Conservation (phyloP, 495 filamentous ascomycete genomes). For the Daldinia concentrica region DNA sequence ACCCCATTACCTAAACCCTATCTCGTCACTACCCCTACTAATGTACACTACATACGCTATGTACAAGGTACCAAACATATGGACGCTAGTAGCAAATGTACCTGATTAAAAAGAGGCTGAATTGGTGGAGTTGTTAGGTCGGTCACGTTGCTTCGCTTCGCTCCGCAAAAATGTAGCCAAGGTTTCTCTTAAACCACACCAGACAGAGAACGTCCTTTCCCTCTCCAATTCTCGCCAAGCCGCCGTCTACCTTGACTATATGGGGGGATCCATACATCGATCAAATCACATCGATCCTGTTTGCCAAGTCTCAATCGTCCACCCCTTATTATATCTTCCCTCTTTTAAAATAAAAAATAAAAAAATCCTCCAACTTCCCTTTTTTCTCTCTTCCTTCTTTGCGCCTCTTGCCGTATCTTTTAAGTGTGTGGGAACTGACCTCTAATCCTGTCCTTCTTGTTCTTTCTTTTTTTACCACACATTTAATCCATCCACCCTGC, state of each 20-base stretch:
- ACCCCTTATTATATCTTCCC: slow-evolving; percentile 18
- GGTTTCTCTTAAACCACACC: not conserved
- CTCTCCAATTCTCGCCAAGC: slow-evolving; percentile 38
- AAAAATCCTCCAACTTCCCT: slow-evolving; percentile 33
- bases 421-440: slow-evolving; percentile 36
- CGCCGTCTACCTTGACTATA: slow-evolving; percentile 35
- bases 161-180: not conserved
- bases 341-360: no score
- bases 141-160: slow-evolving; percentile 3
- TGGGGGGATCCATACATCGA: slow-evolving; percentile 36
- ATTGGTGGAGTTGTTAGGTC: not conserved
- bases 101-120: slow-evolving; percentile 17
- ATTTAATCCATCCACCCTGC: slow-evolving; percentile 6
- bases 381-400: slow-evolving; percentile 17
- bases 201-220: not conserved
- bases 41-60: not conserved
- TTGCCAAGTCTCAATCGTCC: slow-evolving; percentile 40
- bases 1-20: not conserved
- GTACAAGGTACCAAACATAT: no score
- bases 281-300: slow-evolving; percentile 31
- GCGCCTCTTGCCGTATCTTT: slow-evolving; percentile 26
- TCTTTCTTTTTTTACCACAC: slow-evolving; percentile 11
- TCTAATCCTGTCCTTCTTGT: slow-evolving; percentile 40
- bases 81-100: no score
- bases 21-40: not conserved